A percentile compares a stretch with the other conserved stretches of the same genome.
Conservation (phyloP, 2,329 filamentous ascomycete genomes). For the Aspergillus transmontanensis region DNA sequence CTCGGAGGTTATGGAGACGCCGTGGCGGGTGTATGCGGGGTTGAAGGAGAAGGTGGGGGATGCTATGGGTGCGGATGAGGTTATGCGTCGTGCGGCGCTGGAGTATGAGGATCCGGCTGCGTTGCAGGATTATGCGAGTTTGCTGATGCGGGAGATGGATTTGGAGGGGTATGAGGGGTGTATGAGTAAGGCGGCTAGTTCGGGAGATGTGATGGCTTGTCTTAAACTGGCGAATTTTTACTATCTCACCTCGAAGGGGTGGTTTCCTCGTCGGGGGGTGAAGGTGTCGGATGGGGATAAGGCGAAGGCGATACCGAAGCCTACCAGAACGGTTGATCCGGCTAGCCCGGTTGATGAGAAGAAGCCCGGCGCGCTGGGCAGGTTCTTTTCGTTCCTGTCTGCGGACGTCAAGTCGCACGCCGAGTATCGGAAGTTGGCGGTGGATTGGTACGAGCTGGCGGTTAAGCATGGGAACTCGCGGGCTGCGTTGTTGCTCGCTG, state of each 20-base stretch:
- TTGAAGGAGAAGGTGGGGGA: slow-evolving; percentile 22
- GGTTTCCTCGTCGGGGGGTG: slow-evolving; percentile 26
- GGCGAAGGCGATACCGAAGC: not conserved
- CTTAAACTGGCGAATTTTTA: slow-evolving; percentile 42
- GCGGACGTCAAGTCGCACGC: slow-evolving; percentile 19
- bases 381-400: slow-evolving; percentile 16
- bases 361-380: not conserved
- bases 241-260: slow-evolving; percentile 32
- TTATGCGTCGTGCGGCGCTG: slow-evolving; percentile 29
- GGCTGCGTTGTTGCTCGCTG: slow-evolving; percentile 31
- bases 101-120: slow-evolving; percentile 35
- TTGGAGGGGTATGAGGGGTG: slow-evolving; percentile 37
- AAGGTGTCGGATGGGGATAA: not conserved
- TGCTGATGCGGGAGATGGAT: slow-evolving; percentile 27
- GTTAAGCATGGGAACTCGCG: slow-evolving; percentile 18
- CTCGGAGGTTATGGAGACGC: slow-evolving; percentile 10
- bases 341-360: not conserved
- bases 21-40: slow-evolving; percentile 32
- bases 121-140: slow-evolving; percentile 28
- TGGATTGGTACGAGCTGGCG: slow-evolving; percentile 40
- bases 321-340: not conserved
- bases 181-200: slow-evolving; percentile 37
- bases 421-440: slow-evolving; percentile 32
- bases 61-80: slow-evolving; percentile 18
- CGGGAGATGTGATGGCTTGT: slow-evolving; percentile 31